Evolutionary conservation across 768 basidiomycete genomes (phyloP).

Genomic region (Mycena chlorophos): DNA sequence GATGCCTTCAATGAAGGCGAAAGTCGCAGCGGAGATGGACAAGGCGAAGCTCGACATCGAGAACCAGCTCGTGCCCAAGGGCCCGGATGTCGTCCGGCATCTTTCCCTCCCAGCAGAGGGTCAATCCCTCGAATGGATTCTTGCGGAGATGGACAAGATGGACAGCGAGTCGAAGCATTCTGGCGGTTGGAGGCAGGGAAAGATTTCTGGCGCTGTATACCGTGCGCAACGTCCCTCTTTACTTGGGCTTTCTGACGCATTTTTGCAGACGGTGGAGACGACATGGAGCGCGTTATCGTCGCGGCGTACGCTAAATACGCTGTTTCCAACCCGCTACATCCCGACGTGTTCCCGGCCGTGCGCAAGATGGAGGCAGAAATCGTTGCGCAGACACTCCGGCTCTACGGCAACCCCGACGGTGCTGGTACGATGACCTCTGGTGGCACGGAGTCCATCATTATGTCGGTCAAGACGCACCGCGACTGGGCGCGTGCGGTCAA

Average conservation of each 20-base stretch:
- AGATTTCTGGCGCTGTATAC: conserved; percentile 84
- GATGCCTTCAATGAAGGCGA: conserved; percentile 58
- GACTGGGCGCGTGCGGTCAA: conserved; percentile 88
- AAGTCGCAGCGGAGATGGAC: conserved; percentile 63
- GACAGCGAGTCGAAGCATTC: conserved; percentile 52
- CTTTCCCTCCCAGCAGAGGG: conserved; percentile 66
- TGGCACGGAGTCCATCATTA: conserved; percentile 94
- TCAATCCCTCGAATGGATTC: conserved; percentile 68
- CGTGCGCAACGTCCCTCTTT: conserved; percentile 47
- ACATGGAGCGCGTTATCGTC: conserved; percentile 74
- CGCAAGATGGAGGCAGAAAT: conserved; percentile 98
- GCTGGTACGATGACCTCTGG: conserved; percentile 94
- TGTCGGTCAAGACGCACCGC: conserved; percentile 92
- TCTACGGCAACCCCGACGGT: conserved; percentile 84
- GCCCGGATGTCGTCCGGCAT: conserved; percentile 61
- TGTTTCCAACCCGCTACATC: conserved; percentile 88
- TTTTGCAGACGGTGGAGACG: conserved; percentile 74
- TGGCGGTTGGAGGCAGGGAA: conserved; percentile 66
- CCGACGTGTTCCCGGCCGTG: conserved; percentile 88
- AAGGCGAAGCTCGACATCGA: conserved; percentile 68
- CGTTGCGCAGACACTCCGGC: conserved; percentile 79
- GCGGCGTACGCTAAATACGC: conserved; percentile 81
- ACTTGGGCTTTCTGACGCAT: background rate
- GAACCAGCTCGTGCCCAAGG: conserved; percentile 64
- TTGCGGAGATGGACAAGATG: conserved; percentile 79